Evolutionary conservation across 352 stramenopile species (phyloP).

Genomic region (Aphanomyces cochlioides): DNA sequence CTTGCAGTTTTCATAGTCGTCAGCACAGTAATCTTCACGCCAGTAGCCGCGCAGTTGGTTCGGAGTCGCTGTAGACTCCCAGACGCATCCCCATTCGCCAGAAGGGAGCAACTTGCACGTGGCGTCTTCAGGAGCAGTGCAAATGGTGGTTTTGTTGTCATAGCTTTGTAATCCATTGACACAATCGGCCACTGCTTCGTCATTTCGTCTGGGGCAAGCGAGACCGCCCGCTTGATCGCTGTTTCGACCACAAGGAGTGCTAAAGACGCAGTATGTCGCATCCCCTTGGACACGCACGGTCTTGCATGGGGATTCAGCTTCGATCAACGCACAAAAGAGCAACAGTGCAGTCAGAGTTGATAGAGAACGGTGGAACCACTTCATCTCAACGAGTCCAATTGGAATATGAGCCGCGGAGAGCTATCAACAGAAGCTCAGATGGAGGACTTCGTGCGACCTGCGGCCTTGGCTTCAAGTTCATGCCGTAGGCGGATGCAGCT

Average conservation of each 20-base stretch:
- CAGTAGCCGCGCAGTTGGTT: too few species aligned
- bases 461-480: too few species aligned
- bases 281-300: constrained; percentile 39
- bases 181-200: constrained; percentile 39
- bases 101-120: constrained; percentile 55
- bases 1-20: too few species aligned
- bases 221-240: constrained; percentile 33
- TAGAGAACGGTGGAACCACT: too few species aligned
- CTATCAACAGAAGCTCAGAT: too few species aligned
- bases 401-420: too few species aligned
- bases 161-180: constrained; percentile 33
- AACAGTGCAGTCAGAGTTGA: too few species aligned
- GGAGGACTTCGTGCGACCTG: too few species aligned
- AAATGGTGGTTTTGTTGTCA: constrained; percentile 39
- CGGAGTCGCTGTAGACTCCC: neutral
- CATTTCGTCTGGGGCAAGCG: constrained; percentile 39
- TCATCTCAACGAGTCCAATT: too few species aligned
- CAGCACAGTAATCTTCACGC: too few species aligned
- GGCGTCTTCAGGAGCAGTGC: constrained; percentile 49
- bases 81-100: neutral
- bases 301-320: constrained; percentile 29
- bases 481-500: too few species aligned
- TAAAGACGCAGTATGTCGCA: constrained; percentile 40
- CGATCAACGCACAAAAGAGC: too few species aligned
- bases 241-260: constrained; percentile 32